Evolutionary conservation across 768 basidiomycete genomes (phyloP), one percentile per base, ranked within the genome.

Genomic region (Rhizopogon sp.): DNA sequence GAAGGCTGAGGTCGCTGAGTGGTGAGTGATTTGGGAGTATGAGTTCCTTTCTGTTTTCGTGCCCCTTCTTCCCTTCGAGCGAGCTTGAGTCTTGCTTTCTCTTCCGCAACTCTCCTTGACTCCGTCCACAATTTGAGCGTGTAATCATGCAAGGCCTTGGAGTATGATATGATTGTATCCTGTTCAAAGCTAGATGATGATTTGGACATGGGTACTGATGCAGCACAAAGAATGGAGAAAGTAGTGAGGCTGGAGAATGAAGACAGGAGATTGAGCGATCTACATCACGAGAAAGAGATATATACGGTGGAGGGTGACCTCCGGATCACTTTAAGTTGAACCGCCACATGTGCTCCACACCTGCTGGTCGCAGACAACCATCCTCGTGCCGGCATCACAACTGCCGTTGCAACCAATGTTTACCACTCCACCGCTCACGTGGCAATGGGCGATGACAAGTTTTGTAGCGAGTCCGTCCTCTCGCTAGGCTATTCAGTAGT

Each of bases 91-190:
- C 70, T 69, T 17, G 75, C 70, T 55, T 69, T 71, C 63, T 84
- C 80, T 63, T 85, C 85, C 39, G 78, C 79, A 54, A 75, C 64
- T 60, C 78, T 77, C 62, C 83, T 75, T 5, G 84, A 84, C 64
- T 87, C 83, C 50, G 80, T 79, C 85, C 86, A 87, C 49, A 85
- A 75, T 41, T 66, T 75, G 50, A 87, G 76, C 29, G 87, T 88
- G 57, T 86, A 87, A 54, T 84, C 76, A 65, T 87, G 83, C 35
- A 88, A 70, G 43, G 84, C 76, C 61, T 79, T 82, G 16, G 87
- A 80, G 62, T 88, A 88, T 37, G 74, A 73, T 45, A 74, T 64
- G 61, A 86, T 70, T 7, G 78, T 75, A 59, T 71, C 64, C 25
- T 58, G 61, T 56, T 37, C 22, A 39, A 46, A 50, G 20, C 8